Evolutionary conservation across 2,329 filamentous ascomycete genomes (phyloP), one percentile per base, ranked within the genome.

Genomic region (Penicillium verrucosum): DNA sequence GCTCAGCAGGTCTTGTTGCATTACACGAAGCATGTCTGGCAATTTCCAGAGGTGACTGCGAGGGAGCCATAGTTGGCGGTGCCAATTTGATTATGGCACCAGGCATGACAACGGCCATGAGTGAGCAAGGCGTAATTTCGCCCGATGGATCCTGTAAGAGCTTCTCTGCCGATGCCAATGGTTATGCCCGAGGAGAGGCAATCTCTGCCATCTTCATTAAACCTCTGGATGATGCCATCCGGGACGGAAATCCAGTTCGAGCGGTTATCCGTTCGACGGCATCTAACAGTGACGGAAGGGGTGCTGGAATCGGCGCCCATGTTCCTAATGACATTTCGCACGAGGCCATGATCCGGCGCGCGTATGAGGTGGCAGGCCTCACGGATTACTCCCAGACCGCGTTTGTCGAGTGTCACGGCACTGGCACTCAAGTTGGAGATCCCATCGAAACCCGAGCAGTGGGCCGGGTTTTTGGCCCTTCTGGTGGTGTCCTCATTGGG

Each of bases 41-140:
- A 73, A 1, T 58, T 47, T 8, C 54, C 27, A 11, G 47, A 5
- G 60, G 58, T 1, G 55, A 62, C 38, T 59, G 57, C 25, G 50
- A 50, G 4, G 45, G 48, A 5, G 72, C 73, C 4, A 41, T 77
- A 5, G 72, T 75, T 4, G 69, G 65, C 1, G 73, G 73, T 0
- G 60, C 62, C 4, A 75, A 70, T 47, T 43, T 76, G 7, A 70
- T 76, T 29, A 30, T 74, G 4, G 57, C 59, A 2, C 73, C 72
- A 0, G 57, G 41, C 1, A 60, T 64, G 37, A 67, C 63, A 5
- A 57, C 64, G 3, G 43, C 61, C 1, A 65, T 75, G 59, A 56
- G 64, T 0, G 66, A 71, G n/a, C 62, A 74, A 36, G 70, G 70
- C 0, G 67, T 76, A 0, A 60, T 79, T 8, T 72, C 70, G 2